Evolutionary conservation across 2,329 filamentous ascomycete genomes (phyloP), one percentile per base, ranked within the genome.

Genomic region (Hysterium pulicare): DNA sequence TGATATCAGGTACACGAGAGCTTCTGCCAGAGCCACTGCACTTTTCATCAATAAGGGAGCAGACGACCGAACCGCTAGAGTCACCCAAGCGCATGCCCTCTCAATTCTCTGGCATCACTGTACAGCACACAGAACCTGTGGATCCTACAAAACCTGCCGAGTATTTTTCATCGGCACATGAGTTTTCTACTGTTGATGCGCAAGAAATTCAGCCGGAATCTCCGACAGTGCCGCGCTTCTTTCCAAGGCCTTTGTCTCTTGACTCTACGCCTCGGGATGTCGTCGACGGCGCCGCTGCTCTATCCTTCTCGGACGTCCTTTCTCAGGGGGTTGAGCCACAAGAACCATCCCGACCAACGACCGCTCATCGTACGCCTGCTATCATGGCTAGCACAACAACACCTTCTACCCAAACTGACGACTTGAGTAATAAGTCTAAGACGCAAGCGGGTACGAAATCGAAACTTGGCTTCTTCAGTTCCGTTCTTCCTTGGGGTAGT

Each of bases 401-500:
- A n/a, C n/a, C 44, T 40, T 43, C 51, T 42, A 41, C 36, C 1
- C 49, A 58, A 34, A 51, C 45, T 28, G 54, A 40, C 21, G 19
- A 24, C 8, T 40, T 46, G 40, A 38, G 21, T 24, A 44, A 47
- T 32, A 54, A 53, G 22, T 53, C 59, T n/a, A 47, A 54, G 66
- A 24, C 42, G n/a, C 21, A 10, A 23, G 32, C 17, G 16, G 21
- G 3, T 19, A 17, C 32, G 16, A 42, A 42, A 11, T 72, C 10
- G 55, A 68, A 61, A 56, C 61, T 64, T 51, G 64, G 60, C 23
- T 62, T 73, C 43, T 63, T 75, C 44, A 66, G 66, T 33, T 64
- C 71, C 48, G 62, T 74, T 37, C 61, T 73, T 58, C 64, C 71
- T 45, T 71, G 73, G 53, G 70, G 70, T 45, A 75, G 71, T 51